Base-by-base conservation (phyloP, 164 flowering plant genomes). In the Dillenia suffruticosa region DNA sequence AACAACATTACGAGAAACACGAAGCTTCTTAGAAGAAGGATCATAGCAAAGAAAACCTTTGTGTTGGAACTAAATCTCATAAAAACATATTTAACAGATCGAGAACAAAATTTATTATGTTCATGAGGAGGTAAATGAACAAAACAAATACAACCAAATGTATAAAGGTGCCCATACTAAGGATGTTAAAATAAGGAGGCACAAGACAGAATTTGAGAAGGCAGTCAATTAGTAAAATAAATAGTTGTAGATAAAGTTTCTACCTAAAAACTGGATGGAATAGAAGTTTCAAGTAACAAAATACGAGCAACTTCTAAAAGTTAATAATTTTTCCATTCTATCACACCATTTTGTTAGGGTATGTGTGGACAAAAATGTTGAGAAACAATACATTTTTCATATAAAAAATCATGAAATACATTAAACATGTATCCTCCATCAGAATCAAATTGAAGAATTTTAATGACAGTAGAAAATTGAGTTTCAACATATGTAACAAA, bases 81-180 rank as follows among this genome's bases (percentile, higher is more conserved):
- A 57, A 58, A 65, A 69, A 46, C 59, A 47, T 58, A 68, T 32
- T 40, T 12, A 11, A 19, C 63, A 52, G 15, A 67, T 44, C 49
- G 57, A 55, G 66, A 15, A 15, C 45, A 4, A 0, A 50, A 15
- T 72, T 70, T 0, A 59, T 63, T 7, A 3, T 14, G 64, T 47
- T 72, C 65, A 24, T 67, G 72, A 2, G 61, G 53, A 3, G 47
- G 58, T 0, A 67, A 52, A 60, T 58, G 62, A 53, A 72, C 32
- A 58, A 76, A 72, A 59, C 48, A 63, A 50, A 46, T 56, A 64
- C 59, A 64, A 1, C 63, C 40, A 71, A 68, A 71, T 16, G 52
- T 45, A 48, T 11, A 22, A 46, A 75, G 51, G 9, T 12, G 8
- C 8, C 5, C 11, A 14, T 69, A 72, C 32, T 48, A 6, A 43